Conservation (phyloP, 257 asterid genomes). For the Ocimum tenuiflorum region DNA sequence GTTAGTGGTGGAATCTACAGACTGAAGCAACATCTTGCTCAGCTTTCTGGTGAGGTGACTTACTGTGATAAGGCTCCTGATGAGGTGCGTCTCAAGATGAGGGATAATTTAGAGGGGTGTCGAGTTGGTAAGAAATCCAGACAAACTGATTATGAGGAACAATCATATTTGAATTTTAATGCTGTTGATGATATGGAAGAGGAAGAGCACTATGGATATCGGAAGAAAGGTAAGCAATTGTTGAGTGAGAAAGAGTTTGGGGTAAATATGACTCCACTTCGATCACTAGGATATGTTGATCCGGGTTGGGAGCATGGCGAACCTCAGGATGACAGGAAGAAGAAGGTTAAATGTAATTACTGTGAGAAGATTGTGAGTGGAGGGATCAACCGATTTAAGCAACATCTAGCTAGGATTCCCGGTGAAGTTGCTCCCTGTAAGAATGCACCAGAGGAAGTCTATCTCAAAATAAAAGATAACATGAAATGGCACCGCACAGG, state of each 20-base stretch:
- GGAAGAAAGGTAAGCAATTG: constrained; percentile 69
- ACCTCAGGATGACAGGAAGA: constrained; percentile 91
- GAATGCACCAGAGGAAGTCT: constrained; percentile 84
- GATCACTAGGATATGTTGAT: constrained; percentile 80
- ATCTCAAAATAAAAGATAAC: constrained; percentile 74
- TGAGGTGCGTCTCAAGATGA: constrained; percentile 64
- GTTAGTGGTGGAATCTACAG: constrained; percentile 91
- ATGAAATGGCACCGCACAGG: constrained; percentile 98
- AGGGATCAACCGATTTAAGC: constrained; percentile 89
- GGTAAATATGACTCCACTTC: constrained; percentile 65
- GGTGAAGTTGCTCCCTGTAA: constrained; percentile 95
- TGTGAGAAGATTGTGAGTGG: constrained; percentile 92
- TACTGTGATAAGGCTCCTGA: constrained; percentile 88
- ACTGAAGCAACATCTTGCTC: constrained; percentile 90
- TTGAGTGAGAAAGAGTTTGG: constrained; percentile 53
- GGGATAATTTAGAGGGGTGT: constrained; percentile 74
- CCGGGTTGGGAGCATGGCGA: constrained; percentile 97
- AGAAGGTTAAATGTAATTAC: constrained; percentile 87
- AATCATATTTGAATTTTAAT: constrained; percentile 55
- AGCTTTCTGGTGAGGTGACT: constrained; percentile 83
- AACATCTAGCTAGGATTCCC: constrained; percentile 84
- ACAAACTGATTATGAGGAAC: constrained; percentile 61
- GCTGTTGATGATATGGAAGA: constrained; percentile 48
- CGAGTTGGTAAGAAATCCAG: constrained; percentile 71
- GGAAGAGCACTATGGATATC: constrained; percentile 49